Percentiles rank a stretch among this genome's conserved stretches.
Conservation (phyloP, 2,329 filamentous ascomycete species). For the Aspergillus brunneoviolaceus region DNA sequence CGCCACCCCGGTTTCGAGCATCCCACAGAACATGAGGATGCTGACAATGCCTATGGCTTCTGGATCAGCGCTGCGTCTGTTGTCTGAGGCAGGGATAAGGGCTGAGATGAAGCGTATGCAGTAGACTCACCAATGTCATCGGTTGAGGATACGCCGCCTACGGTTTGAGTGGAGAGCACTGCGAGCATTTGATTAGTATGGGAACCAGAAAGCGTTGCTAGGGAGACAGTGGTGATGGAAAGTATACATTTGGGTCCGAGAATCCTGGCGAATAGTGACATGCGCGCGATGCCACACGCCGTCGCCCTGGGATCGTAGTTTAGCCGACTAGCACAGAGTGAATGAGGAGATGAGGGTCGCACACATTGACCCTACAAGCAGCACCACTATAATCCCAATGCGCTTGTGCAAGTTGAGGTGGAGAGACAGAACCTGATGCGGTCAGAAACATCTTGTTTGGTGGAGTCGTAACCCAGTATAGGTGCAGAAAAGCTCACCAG, state of each 20-base stretch:
- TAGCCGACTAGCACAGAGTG: too few species aligned
- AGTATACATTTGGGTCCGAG: neutral
- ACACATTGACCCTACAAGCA: neutral
- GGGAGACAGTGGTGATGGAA: too few species aligned
- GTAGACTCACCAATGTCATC: too few species aligned
- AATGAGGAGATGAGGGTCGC: neutral
- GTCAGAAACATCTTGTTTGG: too few species aligned
- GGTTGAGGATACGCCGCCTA: too few species aligned
- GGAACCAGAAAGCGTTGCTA: too few species aligned
- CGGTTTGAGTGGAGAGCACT: too few species aligned
- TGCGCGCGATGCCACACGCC: neutral
- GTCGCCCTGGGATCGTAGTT: neutral
- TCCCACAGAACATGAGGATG: neutral
- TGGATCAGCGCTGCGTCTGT: too few species aligned
- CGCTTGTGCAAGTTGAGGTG: neutral
- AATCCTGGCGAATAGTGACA: neutral
- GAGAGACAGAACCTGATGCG: neutral
- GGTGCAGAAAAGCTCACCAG: neutral
- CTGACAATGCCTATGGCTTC: neutral
- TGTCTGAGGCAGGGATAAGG: too few species aligned
- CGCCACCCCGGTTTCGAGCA: neutral
- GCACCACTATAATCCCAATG: neutral
- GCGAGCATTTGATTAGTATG: too few species aligned
- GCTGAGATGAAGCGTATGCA: too few species aligned
- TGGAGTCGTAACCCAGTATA: neutral